Conservation (phyloP, 495 filamentous ascomycete genomes). For the Pyrenopolyporus hunteri region DNA sequence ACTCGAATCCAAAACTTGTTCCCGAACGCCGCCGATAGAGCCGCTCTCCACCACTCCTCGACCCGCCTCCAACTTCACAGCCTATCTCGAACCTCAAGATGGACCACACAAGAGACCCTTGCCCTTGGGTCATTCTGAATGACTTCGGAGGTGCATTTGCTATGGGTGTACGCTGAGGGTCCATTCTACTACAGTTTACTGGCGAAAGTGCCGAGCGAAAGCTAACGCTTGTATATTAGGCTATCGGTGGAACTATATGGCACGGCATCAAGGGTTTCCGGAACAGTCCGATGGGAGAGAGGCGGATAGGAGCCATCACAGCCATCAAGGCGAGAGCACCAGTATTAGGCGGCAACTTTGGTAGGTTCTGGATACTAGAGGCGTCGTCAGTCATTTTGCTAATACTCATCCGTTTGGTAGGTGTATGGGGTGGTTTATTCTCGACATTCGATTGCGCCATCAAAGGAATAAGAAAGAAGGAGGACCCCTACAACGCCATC, state of each 20-base stretch:
- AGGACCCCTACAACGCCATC: conserved; percentile 96
- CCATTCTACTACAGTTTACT: background rate
- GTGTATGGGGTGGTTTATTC: conserved; percentile 93
- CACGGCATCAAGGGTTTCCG: conserved; percentile 97
- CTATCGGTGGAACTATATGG: conserved; percentile 94
- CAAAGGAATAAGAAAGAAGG: conserved; percentile 93
- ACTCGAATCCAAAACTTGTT: background rate
- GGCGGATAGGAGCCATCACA: conserved; percentile 92
- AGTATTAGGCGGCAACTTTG: conserved; percentile 96
- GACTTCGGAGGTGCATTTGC: conserved; percentile 97
- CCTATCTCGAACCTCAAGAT: conserved; percentile 48
- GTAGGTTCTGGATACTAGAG: conserved; percentile 40
- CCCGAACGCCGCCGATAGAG: background rate
- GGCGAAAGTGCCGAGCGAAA: background rate
- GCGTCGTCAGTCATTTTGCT: background rate
- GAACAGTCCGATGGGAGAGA: conserved; percentile 88
- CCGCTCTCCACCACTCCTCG: background rate
- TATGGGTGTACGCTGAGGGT: conserved; percentile 79
- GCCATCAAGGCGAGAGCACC: conserved; percentile 97
- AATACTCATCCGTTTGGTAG: conserved; percentile 5
- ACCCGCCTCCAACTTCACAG: background rate
- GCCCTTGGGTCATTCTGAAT: conserved; percentile 93
- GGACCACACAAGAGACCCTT: conserved; percentile 87
- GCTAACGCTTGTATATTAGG: conserved; percentile 49
- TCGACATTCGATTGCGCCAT: conserved; percentile 96